Evolutionary conservation across 1,284 basidiomycete species (phyloP).

Genomic region (Naganishia cerealis): DNA sequence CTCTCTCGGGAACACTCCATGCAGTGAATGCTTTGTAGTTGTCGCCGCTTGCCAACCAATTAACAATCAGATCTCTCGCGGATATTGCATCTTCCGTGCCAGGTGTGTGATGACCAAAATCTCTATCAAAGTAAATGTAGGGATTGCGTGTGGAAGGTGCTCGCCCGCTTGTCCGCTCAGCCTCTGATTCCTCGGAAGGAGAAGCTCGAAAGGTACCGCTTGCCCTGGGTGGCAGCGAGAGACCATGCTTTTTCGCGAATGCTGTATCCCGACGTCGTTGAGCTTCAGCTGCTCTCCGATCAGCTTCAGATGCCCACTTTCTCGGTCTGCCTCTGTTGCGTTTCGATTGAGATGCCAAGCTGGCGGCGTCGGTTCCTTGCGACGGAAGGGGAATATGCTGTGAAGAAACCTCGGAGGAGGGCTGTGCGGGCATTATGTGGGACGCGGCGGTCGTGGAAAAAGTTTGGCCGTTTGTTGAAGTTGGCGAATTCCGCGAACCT

Average conservation of each 20-base stretch:
- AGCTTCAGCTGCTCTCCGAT: conserved; percentile 21
- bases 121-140: conserved; percentile 27
- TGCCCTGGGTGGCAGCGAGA: conserved; percentile 8
- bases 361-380: neutral
- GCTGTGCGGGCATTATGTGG: too few relatives aligned
- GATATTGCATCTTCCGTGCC: conserved; percentile 2
- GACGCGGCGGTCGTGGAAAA: neutral
- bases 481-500: too few relatives aligned
- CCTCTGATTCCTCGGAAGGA: neutral
- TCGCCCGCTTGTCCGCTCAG: neutral
- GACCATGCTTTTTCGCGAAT: conserved; percentile 5
- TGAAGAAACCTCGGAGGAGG: too few relatives aligned
- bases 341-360: conserved; percentile 2
- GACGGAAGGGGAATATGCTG: neutral
- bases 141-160: neutral
- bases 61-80: conserved; percentile 17
- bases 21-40: conserved; percentile 9
- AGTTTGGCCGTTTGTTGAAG: neutral
- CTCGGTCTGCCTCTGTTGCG: conserved; percentile 13
- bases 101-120: conserved; percentile 19
- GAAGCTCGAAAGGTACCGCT: neutral
- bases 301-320: conserved; percentile 24
- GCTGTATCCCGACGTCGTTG: conserved; percentile 18
- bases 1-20: conserved; percentile 20
- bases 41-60: conserved; percentile 16